Percentiles rank a stretch among this genome's conserved stretches.
These are phyloP conservation scores for Puccinia polysora DNA, from an alignment of 1,284 basidiomycete species.

Conservation along the genomic window DNA sequence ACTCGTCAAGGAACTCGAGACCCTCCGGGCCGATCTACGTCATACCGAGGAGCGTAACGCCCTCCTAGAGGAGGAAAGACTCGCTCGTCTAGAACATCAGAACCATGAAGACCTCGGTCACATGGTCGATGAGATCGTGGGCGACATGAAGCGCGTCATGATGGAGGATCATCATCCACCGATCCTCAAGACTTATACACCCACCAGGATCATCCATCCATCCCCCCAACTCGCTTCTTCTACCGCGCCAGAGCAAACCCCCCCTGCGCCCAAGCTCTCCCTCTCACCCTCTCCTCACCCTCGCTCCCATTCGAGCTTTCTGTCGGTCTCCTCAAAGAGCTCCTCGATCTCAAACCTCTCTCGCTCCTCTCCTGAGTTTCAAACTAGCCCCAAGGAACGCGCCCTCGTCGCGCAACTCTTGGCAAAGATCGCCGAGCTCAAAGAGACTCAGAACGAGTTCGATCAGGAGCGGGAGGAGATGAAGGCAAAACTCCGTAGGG, in stretches of 20 bases:
- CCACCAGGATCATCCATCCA: constrained; percentile 53
- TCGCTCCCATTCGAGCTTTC: background rate
- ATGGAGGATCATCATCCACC: constrained; percentile 3
- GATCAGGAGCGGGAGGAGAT: constrained; percentile 65
- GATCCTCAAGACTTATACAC: constrained; percentile 1
- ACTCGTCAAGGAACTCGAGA: constrained; percentile 70
- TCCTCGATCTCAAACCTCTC: constrained; percentile 13
- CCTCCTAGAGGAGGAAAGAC: constrained; percentile 64
- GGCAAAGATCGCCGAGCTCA: constrained; percentile 71
- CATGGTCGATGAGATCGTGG: constrained; percentile 34
- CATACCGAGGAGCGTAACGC: constrained; percentile 61
- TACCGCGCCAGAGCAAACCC: background rate
- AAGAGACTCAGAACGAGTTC: constrained; percentile 68
- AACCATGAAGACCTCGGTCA: constrained; percentile 14
- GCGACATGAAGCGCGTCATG: constrained; percentile 21
- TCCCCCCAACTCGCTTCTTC: constrained; percentile 3
- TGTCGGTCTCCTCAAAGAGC: background rate
- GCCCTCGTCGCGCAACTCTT: constrained; percentile 67
- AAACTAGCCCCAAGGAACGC: constrained; percentile 54
- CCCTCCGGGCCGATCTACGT: constrained; percentile 67
- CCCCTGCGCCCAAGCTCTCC: background rate
- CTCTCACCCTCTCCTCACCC: background rate
- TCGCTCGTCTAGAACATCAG: background rate
- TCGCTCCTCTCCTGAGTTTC: background rate
- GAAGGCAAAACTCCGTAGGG: constrained; percentile 61